Conservation (phyloP, 1,139 yeast species). For the Yamadazyma blattariae region DNA sequence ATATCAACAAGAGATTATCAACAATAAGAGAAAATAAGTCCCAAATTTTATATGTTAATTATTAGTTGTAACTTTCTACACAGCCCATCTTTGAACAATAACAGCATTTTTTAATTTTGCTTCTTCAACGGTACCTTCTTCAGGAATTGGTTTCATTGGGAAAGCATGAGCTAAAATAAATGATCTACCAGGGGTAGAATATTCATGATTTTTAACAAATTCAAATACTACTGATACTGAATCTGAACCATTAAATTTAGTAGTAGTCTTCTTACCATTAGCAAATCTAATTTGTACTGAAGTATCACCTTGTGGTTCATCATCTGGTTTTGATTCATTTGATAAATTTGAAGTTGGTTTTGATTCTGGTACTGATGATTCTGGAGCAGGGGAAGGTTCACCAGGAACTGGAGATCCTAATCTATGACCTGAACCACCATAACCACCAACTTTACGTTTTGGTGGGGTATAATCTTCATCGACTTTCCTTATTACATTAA, state of each 20-base stretch:
- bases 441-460: conserved; percentile 65
- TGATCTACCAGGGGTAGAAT: conserved; percentile 38
- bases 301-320: conserved; percentile 56
- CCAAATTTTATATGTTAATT: too few relatives aligned
- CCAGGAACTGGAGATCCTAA: conserved; percentile 90
- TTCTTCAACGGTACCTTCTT: conserved; percentile 54
- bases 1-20: too few relatives aligned
- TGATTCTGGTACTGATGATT: conserved; percentile 3
- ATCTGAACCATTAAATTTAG: conserved; percentile 63
- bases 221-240: conserved; percentile 68
- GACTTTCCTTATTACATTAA: conserved; percentile 72
- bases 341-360: conserved; percentile 3
- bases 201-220: conserved; percentile 52
- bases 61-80: too few relatives aligned
- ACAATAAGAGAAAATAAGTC: too few relatives aligned
- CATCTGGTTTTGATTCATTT: conserved; percentile 10
- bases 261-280: conserved; percentile 69
- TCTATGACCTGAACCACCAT: conserved; percentile 80
- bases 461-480: conserved; percentile 84
- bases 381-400: conserved; percentile 33
- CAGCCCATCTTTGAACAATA: conserved; percentile 86
- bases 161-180: conserved; percentile 78
- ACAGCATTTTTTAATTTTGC: conserved; percentile 83
- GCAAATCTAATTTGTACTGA: conserved; percentile 82
- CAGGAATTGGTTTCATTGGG: conserved; percentile 70